Percentiles rank a stretch among this genome's conserved stretches.
Evolutionary conservation across 2,329 filamentous ascomycete genomes (phyloP).

Genomic region (Daldinia sp.): DNA sequence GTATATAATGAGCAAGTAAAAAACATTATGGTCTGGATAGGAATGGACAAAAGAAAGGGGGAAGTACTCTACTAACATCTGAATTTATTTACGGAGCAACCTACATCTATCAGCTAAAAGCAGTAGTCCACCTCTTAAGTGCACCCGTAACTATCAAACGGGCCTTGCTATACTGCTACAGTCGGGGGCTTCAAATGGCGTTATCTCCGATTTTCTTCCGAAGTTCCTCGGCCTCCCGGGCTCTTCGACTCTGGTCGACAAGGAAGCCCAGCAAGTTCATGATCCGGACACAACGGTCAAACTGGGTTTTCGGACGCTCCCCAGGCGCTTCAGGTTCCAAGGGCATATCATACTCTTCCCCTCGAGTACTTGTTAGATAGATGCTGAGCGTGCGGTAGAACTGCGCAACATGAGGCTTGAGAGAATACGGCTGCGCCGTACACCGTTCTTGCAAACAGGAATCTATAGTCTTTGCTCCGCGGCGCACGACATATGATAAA

Average conservation of each 20-base stretch:
- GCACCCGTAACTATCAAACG: neutral
- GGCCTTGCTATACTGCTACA: neutral
- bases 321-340: neutral
- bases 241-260: slow-evolving; percentile 10
- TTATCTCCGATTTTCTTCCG: slow-evolving; percentile 9
- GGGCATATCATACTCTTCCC: slow-evolving; percentile 9
- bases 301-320: neutral
- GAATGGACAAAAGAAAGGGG: no score
- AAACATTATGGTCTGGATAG: no score
- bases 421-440: slow-evolving; percentile 10
- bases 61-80: no score
- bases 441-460: no score
- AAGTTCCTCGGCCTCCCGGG: neutral
- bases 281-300: slow-evolving; percentile 21
- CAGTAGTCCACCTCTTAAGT: no score
- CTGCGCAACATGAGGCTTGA: no score
- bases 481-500: neutral
- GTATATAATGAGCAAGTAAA: no score
- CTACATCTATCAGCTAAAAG: no score
- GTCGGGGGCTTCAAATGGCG: neutral
- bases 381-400: slow-evolving; percentile 16
- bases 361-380: slow-evolving; percentile 9
- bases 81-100: no score
- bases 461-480: neutral
- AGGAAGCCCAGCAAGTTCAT: slow-evolving; percentile 22